Evolutionary conservation across 192 early-diverging fungal genomes (phyloP).

Genomic region (Kickxella alabastrina): DNA sequence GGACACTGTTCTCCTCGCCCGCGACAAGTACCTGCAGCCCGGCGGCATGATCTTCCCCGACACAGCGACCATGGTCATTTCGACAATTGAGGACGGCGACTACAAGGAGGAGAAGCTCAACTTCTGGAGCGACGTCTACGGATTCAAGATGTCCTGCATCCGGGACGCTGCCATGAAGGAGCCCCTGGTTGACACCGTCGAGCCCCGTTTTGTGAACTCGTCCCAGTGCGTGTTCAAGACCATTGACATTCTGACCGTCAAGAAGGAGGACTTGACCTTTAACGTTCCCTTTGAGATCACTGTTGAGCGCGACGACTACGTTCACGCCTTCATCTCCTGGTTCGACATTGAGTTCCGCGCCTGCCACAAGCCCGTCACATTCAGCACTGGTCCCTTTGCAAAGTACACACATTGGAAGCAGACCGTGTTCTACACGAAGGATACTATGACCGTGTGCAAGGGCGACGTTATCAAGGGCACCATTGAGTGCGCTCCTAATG

Average conservation of each 20-base stretch:
- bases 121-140: conserved; percentile 94
- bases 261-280: conserved; percentile 83
- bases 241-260: conserved; percentile 77
- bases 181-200: conserved; percentile 95
- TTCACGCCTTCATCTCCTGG: conserved; percentile 92
- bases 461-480: conserved; percentile 70
- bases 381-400: conserved; percentile 78
- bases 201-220: conserved; percentile 78
- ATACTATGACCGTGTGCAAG: conserved; percentile 66
- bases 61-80: conserved; percentile 81
- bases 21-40: conserved; percentile 88
- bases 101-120: conserved; percentile 89
- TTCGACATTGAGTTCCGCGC: conserved; percentile 96
- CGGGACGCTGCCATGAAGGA: conserved; percentile 81
- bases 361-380: conserved; percentile 79
- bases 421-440: conserved; percentile 91
- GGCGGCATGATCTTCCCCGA: conserved; percentile 89
- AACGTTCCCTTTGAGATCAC: conserved; percentile 75
- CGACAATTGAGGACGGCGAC: conserved; percentile 91
- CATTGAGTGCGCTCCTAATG: conserved; percentile 69
- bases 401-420: conserved; percentile 99
- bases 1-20: conserved; percentile 96
- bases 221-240: conserved; percentile 73
- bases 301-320: conserved; percentile 75
- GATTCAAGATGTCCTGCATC: conserved; percentile 96